These are phyloP conservation scores for Pleurotus salmoneostramineus DNA, from an alignment of 768 basidiomycete species.

Conservation along the genomic window DNA sequence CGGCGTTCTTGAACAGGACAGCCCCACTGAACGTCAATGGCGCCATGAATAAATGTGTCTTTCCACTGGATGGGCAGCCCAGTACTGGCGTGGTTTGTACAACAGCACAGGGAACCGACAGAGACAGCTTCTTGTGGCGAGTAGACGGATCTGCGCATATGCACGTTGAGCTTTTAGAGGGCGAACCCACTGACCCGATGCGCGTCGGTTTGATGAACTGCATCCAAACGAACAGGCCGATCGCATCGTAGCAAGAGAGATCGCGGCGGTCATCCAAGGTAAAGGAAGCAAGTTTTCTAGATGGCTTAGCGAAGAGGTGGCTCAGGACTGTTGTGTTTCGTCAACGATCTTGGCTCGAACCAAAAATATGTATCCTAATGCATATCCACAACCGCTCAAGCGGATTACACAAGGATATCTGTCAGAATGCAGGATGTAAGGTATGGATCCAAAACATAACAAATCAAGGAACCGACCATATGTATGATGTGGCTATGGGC, in stretches of 20 bases:
- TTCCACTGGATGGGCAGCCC: conserved; percentile 22
- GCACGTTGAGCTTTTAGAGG: background rate
- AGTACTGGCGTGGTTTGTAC: conserved; percentile 26
- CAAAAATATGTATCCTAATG: too few species aligned
- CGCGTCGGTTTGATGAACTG: conserved; percentile 53
- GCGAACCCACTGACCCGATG: background rate
- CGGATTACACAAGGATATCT: too few species aligned
- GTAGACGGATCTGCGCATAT: conserved; percentile 11
- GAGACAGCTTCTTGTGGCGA: conserved; percentile 61
- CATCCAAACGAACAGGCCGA: conserved; percentile 60
- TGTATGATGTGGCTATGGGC: too few species aligned
- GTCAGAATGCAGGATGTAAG: too few species aligned
- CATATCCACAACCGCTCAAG: too few species aligned
- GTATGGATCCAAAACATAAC: too few species aligned
- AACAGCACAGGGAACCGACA: conserved; percentile 34
- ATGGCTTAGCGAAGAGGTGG: conserved; percentile 37
- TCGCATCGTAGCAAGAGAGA: conserved; percentile 48
- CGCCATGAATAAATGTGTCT: conserved; percentile 23
- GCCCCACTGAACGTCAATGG: conserved; percentile 43
- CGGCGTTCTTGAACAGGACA: conserved; percentile 45
- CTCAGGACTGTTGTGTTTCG: too few species aligned
- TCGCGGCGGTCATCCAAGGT: conserved; percentile 42
- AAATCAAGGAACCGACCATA: too few species aligned
- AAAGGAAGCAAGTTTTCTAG: conserved; percentile 41
- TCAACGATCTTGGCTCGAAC: too few species aligned